Percentiles rank a stretch among this genome's conserved stretches.
Conservation (phyloP, 106 monocot genomes). For the Chionographis japonica region DNA sequence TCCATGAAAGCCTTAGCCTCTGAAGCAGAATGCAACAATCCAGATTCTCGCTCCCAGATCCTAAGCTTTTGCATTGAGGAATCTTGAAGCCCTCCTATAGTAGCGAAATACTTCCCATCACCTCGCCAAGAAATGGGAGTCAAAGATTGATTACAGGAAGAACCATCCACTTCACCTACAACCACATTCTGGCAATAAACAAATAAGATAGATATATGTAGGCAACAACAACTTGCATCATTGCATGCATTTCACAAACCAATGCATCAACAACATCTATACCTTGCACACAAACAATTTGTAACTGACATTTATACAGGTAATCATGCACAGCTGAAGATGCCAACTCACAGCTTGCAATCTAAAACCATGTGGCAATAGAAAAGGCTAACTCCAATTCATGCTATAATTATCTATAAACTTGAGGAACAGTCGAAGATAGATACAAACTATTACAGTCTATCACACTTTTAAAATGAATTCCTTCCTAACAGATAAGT, state of each 20-base stretch:
- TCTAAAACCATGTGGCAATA: too few relatives aligned
- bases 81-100: conserved; percentile 39
- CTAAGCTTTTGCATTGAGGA: conserved; percentile 44
- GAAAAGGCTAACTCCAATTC: too few relatives aligned
- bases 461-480: too few relatives aligned
- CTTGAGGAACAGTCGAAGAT: too few relatives aligned
- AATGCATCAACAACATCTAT: too few relatives aligned
- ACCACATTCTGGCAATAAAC: conserved; percentile 31
- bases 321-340: conserved; percentile 3
- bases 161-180: conserved; percentile 11
- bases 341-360: neutral
- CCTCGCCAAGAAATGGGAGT: conserved; percentile 84
- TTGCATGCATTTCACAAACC: neutral
- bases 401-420: too few relatives aligned
- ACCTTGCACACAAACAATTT: too few relatives aligned
- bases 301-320: neutral
- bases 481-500: neutral
- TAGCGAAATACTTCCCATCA: conserved; percentile 95
- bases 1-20: conserved; percentile 51
- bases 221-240: neutral
- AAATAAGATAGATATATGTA: conserved; percentile 6
- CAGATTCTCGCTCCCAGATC: conserved; percentile 93
- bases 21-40: conserved; percentile 62
- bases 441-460: too few relatives aligned
- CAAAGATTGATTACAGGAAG: conserved; percentile 16